Percentiles rank a stretch among this genome's conserved stretches.
Evolutionary conservation across 305 asterid species (phyloP).

Genomic region (Solanum hybrid): DNA sequence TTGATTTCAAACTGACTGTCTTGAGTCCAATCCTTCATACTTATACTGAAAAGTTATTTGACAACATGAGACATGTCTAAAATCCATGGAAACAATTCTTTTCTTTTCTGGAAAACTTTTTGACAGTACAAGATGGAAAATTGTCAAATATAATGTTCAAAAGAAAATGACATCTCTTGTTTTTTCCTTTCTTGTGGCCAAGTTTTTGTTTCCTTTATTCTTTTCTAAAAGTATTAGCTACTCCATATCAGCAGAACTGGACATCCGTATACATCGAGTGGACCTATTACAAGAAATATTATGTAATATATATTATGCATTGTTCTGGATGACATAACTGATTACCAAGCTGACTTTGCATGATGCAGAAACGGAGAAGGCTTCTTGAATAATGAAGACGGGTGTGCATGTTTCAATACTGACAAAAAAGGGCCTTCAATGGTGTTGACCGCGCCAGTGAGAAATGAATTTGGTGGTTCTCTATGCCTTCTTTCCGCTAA

Average conservation of each 20-base stretch:
- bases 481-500: slow-evolving; percentile 9
- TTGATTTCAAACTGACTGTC: background rate
- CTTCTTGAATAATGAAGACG: slow-evolving; percentile 27
- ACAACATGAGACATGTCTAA: background rate
- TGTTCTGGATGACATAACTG: background rate
- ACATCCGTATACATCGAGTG: background rate
- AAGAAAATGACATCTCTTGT: background rate
- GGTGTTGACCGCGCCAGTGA: background rate
- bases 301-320: background rate
- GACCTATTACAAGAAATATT: background rate
- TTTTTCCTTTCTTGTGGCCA: background rate
- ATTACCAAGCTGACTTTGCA: background rate
- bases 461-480: slow-evolving; percentile 8
- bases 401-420: background rate
- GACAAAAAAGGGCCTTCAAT: background rate
- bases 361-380: slow-evolving; percentile 41
- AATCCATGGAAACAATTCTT: background rate
- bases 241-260: background rate
- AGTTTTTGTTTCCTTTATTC: background rate
- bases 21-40: background rate
- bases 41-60: background rate
- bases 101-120: background rate
- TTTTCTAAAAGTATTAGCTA: background rate
- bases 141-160: background rate
- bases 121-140: background rate